These are phyloP conservation scores for Phytophthora foliorum DNA, from an alignment of 352 stramenopile species.

Conservation along the genomic window DNA sequence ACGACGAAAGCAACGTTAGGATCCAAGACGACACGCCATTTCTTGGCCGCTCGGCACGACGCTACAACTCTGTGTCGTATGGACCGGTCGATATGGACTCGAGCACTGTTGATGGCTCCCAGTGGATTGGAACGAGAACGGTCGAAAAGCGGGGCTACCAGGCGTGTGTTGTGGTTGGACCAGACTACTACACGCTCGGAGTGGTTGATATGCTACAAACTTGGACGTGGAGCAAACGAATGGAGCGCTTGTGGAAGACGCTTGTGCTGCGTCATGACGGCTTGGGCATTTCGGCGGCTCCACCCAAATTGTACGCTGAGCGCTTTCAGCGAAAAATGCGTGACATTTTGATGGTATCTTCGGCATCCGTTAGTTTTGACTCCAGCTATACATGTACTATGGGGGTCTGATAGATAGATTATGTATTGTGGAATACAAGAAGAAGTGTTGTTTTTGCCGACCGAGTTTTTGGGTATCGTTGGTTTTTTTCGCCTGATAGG, in stretches of 20 bases:
- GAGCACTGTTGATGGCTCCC: constrained; percentile 35
- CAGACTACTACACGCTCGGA: constrained; percentile 90
- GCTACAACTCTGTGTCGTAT: constrained; percentile 67
- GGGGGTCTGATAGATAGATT: constrained; percentile 31
- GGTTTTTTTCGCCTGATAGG: not conserved
- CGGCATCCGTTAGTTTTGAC: constrained; percentile 58
- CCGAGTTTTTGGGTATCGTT: not conserved
- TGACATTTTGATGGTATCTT: constrained; percentile 86
- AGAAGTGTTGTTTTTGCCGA: constrained; percentile 11
- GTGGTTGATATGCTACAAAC: constrained; percentile 93
- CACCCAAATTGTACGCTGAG: constrained; percentile 75
- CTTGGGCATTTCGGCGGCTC: constrained; percentile 83
- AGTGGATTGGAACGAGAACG: constrained; percentile 70
- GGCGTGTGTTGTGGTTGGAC: constrained; percentile 78
- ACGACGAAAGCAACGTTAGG: constrained; percentile 47
- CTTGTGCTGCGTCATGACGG: constrained; percentile 72
- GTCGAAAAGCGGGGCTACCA: constrained; percentile 78
- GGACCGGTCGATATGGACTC: constrained; percentile 30
- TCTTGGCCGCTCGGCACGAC: constrained; percentile 32
- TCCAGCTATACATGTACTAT: constrained; percentile 26
- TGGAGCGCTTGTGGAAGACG: constrained; percentile 90
- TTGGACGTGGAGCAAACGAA: constrained; percentile 85
- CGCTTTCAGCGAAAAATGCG: constrained; percentile 89
- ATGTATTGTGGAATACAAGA: constrained; percentile 40
- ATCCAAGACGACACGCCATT: constrained; percentile 61